Conservation (phyloP, 805 yeast genomes). For the Ogataea minuta region DNA sequence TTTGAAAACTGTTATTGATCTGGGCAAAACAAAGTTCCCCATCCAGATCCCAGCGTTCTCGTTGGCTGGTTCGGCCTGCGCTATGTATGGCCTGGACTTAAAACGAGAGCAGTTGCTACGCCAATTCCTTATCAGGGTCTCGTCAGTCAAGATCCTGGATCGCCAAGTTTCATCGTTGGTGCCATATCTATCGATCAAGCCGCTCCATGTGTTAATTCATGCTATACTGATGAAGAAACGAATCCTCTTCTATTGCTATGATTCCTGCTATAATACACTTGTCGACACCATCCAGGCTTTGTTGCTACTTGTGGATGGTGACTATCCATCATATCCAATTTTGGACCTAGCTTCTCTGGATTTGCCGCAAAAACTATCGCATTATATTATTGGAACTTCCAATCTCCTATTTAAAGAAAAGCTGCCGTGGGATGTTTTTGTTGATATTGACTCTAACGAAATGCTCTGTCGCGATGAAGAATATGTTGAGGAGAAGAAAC, state of each 20-base stretch:
- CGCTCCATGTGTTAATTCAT: constrained; percentile 43
- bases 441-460: constrained; percentile 55
- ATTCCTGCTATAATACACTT: constrained; percentile 45
- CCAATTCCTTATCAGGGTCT: constrained; percentile 17
- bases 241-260: constrained; percentile 38
- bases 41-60: constrained; percentile 33
- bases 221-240: constrained; percentile 49
- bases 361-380: constrained; percentile 39
- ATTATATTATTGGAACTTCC: constrained; percentile 63
- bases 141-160: constrained; percentile 2
- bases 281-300: constrained; percentile 45
- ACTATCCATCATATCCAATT: constrained; percentile 41
- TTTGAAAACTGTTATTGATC: constrained; percentile 22
- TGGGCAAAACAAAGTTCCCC: constrained; percentile 26
- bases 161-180: constrained; percentile 11
- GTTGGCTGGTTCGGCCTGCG: constrained; percentile 24
- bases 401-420: constrained; percentile 61
- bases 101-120: constrained; percentile 28
- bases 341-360: constrained; percentile 61
- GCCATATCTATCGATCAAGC: constrained; percentile 23
- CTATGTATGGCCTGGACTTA: constrained; percentile 33
- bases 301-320: constrained; percentile 37
- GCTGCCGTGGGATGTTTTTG: constrained; percentile 55
- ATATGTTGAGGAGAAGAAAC: constrained; percentile 11
- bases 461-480: constrained; percentile 22